phyloP scores from a whole-genome alignment of 257 asterid species.

The Solanum lycopersicoides region DNA sequence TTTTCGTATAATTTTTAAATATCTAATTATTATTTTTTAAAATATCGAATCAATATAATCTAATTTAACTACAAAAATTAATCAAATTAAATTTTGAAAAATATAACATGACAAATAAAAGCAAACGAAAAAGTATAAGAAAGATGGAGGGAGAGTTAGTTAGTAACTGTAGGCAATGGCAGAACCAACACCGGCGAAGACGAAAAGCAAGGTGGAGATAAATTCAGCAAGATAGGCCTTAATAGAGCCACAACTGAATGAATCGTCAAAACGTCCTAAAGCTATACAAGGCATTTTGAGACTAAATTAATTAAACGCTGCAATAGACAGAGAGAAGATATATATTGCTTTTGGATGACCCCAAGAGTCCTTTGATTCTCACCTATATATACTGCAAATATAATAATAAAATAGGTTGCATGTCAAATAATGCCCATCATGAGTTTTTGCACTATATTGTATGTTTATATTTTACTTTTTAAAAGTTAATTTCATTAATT shows the following conservation, averaged over 20 bases:
- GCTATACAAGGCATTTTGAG: slow-evolving; percentile 60
- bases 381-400: background rate
- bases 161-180: slow-evolving; percentile 80
- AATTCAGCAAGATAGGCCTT: slow-evolving; percentile 92
- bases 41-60: too few species aligned
- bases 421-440: background rate
- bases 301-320: background rate
- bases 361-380: background rate
- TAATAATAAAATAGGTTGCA: background rate
- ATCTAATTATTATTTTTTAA: too few species aligned
- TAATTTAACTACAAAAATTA: rapidly evolving
- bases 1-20: rapidly evolving
- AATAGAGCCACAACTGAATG: slow-evolving; percentile 44
- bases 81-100: too few species aligned
- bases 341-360: background rate
- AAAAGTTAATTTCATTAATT: too few species aligned
- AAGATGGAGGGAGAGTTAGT: background rate
- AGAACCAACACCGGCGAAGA: slow-evolving; percentile 96
- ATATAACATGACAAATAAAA: too few species aligned
- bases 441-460: background rate
- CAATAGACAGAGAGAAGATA: background rate
- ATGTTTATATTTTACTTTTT: too few species aligned
- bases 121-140: too few species aligned
- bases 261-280: slow-evolving; percentile 71
- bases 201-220: slow-evolving; percentile 91